Conservation (phyloP, 2,329 filamentous ascomycete genomes). For the Lachnellula arida region DNA sequence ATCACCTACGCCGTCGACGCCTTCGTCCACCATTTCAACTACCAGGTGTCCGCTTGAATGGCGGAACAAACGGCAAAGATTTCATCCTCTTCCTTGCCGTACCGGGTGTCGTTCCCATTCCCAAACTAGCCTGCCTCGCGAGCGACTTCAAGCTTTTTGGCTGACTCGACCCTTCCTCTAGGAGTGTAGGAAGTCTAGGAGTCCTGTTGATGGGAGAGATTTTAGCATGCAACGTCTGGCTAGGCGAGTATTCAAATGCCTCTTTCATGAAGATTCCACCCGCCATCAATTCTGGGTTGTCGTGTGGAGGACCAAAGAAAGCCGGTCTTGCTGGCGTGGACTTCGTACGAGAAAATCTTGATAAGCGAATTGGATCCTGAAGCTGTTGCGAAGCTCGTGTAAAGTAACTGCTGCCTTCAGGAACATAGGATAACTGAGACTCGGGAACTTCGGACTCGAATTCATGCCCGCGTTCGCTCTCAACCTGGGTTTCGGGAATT, state of each 20-base stretch:
- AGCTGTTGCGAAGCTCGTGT: slow-evolving; percentile 4
- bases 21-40: slow-evolving; percentile 4
- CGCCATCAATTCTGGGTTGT: not conserved
- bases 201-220: not conserved
- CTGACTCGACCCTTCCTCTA: not conserved
- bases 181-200: not conserved
- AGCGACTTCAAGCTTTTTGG: not conserved
- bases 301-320: not conserved
- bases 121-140: slow-evolving; percentile 2
- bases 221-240: not conserved
- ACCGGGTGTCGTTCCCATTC: slow-evolving; percentile 1
- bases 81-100: slow-evolving; percentile 1
- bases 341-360: not conserved
- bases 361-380: not conserved
- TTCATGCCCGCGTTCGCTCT: not conserved
- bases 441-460: not conserved
- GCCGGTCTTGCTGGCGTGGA: not conserved
- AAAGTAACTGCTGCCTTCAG: slow-evolving; percentile 2
- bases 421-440: slow-evolving; percentile 1
- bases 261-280: not conserved
- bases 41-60: not conserved
- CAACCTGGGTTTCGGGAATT: not conserved
- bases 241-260: not conserved
- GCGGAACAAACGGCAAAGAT: slow-evolving; percentile 3
- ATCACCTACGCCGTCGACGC: slow-evolving; percentile 17